Evolutionary conservation across 345 rosid genomes (phyloP), one percentile per base, ranked within the genome.

Genomic region (Clarkia xantiana): DNA sequence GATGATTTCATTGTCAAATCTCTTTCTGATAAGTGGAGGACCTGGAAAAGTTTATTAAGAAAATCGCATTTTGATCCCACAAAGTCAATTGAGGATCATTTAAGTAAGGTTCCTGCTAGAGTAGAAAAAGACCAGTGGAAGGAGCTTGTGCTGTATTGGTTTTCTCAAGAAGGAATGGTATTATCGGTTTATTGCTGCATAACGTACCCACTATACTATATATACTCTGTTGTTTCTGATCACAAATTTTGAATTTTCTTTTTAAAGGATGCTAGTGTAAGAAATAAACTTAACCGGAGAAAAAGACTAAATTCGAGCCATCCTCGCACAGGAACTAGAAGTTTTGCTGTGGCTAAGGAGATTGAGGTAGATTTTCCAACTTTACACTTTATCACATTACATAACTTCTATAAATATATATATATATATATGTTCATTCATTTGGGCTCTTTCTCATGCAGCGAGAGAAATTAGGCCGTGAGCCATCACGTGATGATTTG

Each of bases 111-210:
- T 20, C 52, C 52, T 12, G 52, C 20, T 49, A 34, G 52, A 25
- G 52, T 49, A 38, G 52, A 49, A 11, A 38, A 19, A 49, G 39
- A 49, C 9, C 52, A 49, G n/a, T 49, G 52, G 52, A 49, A 49
- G 29, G 39, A 49, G 52, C 52, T 49, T 16, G 16, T 49, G 4
- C 6, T 16, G 13, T 34, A 49, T 25, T 49, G 52, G 52, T 49
- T 15, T 13, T 14, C 34, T 3, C 38, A 49, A 49, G 16, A 18
- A 15, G 52, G 39, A 16, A 49, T 18, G 52, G 52, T 49, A 49
- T 44, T 23, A 23, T 23, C 29, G 6, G 3, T 14, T 14, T 44
- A 13, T 18, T 44, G 6, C 9, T 18, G 6, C n/a, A n/a, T n/a
- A n/a, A n/a, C n/a, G n/a, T n/a, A n/a, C n/a, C n/a, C n/a, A n/a